Percentiles rank a stretch among this genome's conserved stretches.
phyloP scores from a whole-genome alignment of 352 stramenopile genomes.

The Pythium dissotocum region DNA sequence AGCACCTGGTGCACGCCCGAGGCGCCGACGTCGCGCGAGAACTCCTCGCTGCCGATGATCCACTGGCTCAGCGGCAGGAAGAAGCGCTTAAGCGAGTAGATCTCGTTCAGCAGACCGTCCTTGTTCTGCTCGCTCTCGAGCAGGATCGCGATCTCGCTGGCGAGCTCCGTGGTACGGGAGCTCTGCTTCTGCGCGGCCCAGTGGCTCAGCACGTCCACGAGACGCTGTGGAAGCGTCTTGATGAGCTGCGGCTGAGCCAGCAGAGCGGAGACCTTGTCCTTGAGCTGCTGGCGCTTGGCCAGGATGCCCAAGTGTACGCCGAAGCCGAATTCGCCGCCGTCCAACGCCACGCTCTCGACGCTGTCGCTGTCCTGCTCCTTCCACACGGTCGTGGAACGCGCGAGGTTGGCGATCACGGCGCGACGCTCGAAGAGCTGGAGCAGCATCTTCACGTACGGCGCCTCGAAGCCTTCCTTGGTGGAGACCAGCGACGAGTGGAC shows the following conservation, averaged over 20 bases:
- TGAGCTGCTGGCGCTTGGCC: constrained; percentile 67
- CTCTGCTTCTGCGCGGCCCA: constrained; percentile 46
- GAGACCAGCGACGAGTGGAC: constrained; percentile 53
- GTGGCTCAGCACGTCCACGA: constrained; percentile 46
- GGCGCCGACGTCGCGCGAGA: constrained; percentile 65
- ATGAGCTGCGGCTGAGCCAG: constrained; percentile 32
- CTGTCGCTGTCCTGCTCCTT: constrained; percentile 47
- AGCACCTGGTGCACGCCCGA: constrained; percentile 77
- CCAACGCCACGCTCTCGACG: constrained; percentile 40
- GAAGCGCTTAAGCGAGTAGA: constrained; percentile 56
- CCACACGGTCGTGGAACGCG: constrained; percentile 67
- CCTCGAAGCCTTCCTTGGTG: constrained; percentile 62
- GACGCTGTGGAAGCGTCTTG: constrained; percentile 40
- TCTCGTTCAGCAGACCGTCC: constrained; percentile 42
- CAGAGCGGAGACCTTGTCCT: constrained; percentile 58
- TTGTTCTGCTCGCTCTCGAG: constrained; percentile 62
- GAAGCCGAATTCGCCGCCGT: constrained; percentile 78
- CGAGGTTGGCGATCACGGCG: constrained; percentile 71
- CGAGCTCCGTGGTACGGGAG: constrained; percentile 56
- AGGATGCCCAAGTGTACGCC: constrained; percentile 68
- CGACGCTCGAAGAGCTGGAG: constrained; percentile 73
- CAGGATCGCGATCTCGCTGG: constrained; percentile 64
- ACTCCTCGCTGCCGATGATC: constrained; percentile 80
- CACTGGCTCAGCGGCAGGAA: constrained; percentile 76
- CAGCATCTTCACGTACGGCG: constrained; percentile 81